Percentiles rank a stretch among this genome's conserved stretches.
These are phyloP conservation scores for Endogone sp. DNA, from an alignment of 192 early-diverging fungal species.

Conservation along the genomic window DNA sequence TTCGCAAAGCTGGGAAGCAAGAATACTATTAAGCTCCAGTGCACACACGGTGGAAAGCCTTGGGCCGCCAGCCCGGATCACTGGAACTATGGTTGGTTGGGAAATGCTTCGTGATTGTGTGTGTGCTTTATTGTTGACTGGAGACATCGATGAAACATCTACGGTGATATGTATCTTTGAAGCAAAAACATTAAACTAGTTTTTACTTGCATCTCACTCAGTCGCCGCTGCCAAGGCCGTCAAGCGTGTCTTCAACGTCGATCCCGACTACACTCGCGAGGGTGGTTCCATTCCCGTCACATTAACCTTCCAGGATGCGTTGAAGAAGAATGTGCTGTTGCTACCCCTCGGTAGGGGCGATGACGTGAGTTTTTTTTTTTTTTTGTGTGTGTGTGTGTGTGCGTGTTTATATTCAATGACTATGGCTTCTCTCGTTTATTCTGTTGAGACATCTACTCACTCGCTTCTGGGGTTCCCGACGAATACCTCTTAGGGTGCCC, in stretches of 20 bases:
- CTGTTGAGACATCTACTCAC: neutral
- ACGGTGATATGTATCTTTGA: neutral
- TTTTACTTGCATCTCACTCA: conserved; percentile 17
- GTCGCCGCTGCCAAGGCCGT: conserved; percentile 88
- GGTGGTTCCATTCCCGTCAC: conserved; percentile 98
- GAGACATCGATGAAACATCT: too few species aligned
- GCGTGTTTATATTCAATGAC: neutral
- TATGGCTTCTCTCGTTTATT: neutral
- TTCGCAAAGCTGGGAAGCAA: conserved; percentile 89
- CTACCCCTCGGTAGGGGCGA: conserved; percentile 94
- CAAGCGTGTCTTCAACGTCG: conserved; percentile 86
- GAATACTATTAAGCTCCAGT: conserved; percentile 73
- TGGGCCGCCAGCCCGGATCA: conserved; percentile 92
- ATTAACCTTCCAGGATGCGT: conserved; percentile 94
- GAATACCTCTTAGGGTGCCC: conserved; percentile 78
- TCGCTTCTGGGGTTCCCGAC: neutral
- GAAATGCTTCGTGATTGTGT: too few species aligned
- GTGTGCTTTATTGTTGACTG: conserved; percentile 8
- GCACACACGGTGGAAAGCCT: conserved; percentile 79
- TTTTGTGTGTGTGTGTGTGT: too few species aligned
- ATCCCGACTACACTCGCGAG: conserved; percentile 96
- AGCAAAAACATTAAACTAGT: neutral
- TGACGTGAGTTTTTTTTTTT: conserved; percentile 62
- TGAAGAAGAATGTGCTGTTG: conserved; percentile 86
- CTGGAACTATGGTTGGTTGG: conserved; percentile 77